phyloP scores from a whole-genome alignment of 2,329 filamentous ascomycete species.

The Metarhizium humberi region DNA sequence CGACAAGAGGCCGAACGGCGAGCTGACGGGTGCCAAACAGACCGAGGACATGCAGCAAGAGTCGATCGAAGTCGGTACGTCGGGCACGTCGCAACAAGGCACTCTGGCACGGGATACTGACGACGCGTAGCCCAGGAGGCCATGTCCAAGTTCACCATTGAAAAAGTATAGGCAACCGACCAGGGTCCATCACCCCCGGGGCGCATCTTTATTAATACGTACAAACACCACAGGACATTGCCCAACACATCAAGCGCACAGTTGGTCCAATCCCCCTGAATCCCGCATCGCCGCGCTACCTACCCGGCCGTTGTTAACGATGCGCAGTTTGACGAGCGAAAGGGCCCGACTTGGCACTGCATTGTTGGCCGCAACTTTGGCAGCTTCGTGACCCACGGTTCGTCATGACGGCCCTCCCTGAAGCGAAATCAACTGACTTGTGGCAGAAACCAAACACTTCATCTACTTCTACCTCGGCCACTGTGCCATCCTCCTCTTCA shows the following conservation, averaged over 20 bases:
- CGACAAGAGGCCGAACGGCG: neutral
- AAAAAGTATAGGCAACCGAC: constrained; percentile 36
- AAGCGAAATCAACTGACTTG: neutral
- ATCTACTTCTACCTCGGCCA: constrained; percentile 99
- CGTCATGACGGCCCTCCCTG: constrained; percentile 14
- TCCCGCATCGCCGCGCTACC: neutral
- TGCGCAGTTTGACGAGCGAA: constrained; percentile 82
- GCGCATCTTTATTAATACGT: constrained; percentile 7
- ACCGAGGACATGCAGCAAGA: constrained; percentile 96
- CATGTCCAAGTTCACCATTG: constrained; percentile 53
- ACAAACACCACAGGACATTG: constrained; percentile 63
- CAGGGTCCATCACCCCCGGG: neutral
- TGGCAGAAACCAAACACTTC: constrained; percentile 93
- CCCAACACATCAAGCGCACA: constrained; percentile 90
- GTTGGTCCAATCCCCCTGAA: constrained; percentile 35
- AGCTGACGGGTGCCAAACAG: constrained; percentile 39
- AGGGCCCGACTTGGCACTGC: constrained; percentile 98
- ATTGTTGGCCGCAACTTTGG: constrained; percentile 98
- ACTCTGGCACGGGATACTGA: constrained; percentile 13
- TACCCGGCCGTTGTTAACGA: neutral
- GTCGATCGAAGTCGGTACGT: constrained; percentile 88
- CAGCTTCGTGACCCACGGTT: constrained; percentile 97
- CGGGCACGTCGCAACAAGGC: neutral
- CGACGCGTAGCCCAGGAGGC: constrained; percentile 45
- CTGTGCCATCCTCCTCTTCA: constrained; percentile 96